Conservation (phyloP, 139 green algal species). For the Parachlorella kessleri region DNA sequence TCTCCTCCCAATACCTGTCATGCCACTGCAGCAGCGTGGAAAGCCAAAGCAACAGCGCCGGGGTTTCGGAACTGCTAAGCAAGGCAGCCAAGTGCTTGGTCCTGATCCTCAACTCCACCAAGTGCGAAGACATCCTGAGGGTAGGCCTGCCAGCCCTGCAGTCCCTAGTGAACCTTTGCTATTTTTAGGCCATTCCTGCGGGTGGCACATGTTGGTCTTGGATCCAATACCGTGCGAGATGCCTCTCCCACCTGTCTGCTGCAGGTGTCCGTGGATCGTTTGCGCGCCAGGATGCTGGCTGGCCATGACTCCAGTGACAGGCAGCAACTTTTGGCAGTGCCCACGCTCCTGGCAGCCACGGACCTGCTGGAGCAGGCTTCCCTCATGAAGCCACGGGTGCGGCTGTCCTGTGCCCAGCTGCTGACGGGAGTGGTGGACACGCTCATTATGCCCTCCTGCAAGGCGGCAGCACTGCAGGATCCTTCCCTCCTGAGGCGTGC, state of each 20-base stretch:
- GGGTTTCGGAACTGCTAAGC: no score
- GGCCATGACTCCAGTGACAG: background rate
- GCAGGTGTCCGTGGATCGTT: background rate
- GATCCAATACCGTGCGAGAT: background rate
- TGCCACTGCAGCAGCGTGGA: no score
- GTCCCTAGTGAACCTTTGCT: background rate
- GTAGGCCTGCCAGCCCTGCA: background rate
- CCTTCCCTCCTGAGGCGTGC: background rate
- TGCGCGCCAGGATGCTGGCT: background rate
- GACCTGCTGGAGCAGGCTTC: background rate
- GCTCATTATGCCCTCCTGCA: background rate
- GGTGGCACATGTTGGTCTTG: background rate
- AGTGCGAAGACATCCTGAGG: background rate
- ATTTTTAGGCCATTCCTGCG: background rate
- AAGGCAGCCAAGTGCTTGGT: no score
- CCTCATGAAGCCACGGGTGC: background rate
- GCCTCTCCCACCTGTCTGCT: background rate
- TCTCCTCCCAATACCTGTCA: no score
- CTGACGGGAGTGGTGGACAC: background rate
- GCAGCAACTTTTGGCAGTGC: background rate
- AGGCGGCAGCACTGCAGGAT: background rate
- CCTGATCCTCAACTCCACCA: background rate
- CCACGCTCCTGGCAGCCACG: background rate
- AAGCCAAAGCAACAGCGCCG: no score
- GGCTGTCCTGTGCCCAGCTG: background rate